Evolutionary conservation across 2,329 filamentous ascomycete genomes (phyloP).

Genomic region (Aspergillus floridensis): DNA sequence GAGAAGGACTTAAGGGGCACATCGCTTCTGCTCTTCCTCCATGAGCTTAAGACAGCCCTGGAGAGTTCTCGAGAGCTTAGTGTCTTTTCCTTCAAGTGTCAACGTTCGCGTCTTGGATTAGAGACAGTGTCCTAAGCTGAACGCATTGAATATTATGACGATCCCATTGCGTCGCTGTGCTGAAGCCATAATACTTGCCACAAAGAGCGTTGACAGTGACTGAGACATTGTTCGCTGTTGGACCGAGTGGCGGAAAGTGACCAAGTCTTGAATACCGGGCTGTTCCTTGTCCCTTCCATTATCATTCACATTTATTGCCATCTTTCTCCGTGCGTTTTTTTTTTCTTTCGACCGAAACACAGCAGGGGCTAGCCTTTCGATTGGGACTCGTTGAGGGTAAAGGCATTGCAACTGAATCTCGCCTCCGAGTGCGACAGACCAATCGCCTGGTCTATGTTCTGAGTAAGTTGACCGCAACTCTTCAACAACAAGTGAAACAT

Average conservation of each 20-base stretch:
- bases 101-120: background rate
- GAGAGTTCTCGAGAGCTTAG: background rate
- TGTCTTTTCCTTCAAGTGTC: background rate
- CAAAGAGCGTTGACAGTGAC: background rate
- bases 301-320: background rate
- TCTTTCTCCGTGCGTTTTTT: background rate
- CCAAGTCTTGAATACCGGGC: background rate
- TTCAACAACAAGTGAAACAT: slow-evolving; percentile 20
- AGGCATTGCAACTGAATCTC: background rate
- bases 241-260: background rate
- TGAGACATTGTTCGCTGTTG: slow-evolving; percentile 6
- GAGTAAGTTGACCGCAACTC: slow-evolving; percentile 10
- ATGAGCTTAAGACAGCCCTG: background rate
- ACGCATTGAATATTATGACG: slow-evolving; percentile 1
- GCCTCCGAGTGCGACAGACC: background rate
- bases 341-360: background rate
- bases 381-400: background rate
- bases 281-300: background rate
- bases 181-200: slow-evolving; percentile 4
- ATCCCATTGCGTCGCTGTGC: slow-evolving; percentile 3
- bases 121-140: background rate
- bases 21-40: background rate
- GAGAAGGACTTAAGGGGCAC: slow-evolving; percentile 9
- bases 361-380: background rate
- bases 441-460: background rate